Conservation (phyloP, 805 yeast species). For the Pichia cabralensis region DNA sequence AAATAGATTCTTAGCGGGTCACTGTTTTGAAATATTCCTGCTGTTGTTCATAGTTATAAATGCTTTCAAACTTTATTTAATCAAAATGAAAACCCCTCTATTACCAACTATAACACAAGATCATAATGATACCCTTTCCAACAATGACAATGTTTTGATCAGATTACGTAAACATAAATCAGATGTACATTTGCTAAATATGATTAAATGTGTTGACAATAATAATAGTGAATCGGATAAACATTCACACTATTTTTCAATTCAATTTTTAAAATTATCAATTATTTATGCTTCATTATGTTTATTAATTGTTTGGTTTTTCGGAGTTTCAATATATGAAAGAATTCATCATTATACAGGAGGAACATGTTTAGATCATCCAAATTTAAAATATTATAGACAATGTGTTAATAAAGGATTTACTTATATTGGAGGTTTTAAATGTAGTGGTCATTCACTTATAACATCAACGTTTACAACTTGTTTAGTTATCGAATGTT, state of each 20-base stretch:
- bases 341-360: slow-evolving; percentile 28
- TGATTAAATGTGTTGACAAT: no score
- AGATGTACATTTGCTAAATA: slow-evolving; percentile 1
- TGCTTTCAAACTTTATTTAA: slow-evolving; percentile 2
- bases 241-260: slow-evolving; percentile 1
- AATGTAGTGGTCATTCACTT: slow-evolving; percentile 34
- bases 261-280: slow-evolving; percentile 15
- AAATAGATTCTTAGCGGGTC: slow-evolving; percentile 22
- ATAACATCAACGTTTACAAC: slow-evolving; percentile 27
- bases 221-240: slow-evolving; percentile 1
- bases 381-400: slow-evolving; percentile 12
- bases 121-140: no score
- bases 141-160: no score
- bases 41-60: slow-evolving; percentile 7
- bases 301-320: slow-evolving; percentile 23
- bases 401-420: slow-evolving; percentile 16
- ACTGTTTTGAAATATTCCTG: slow-evolving; percentile 21
- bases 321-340: slow-evolving; percentile 26
- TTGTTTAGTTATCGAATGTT: slow-evolving; percentile 18
- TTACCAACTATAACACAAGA: slow-evolving; percentile 17
- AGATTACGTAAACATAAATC: no score
- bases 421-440: slow-evolving; percentile 32
- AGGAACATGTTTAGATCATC: slow-evolving; percentile 27
- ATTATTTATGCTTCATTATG: slow-evolving; percentile 16
- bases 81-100: slow-evolving; percentile 1